Evolutionary conservation across 495 filamentous ascomycete genomes (phyloP).

Genomic region (Annulohypoxylon moriforme): DNA sequence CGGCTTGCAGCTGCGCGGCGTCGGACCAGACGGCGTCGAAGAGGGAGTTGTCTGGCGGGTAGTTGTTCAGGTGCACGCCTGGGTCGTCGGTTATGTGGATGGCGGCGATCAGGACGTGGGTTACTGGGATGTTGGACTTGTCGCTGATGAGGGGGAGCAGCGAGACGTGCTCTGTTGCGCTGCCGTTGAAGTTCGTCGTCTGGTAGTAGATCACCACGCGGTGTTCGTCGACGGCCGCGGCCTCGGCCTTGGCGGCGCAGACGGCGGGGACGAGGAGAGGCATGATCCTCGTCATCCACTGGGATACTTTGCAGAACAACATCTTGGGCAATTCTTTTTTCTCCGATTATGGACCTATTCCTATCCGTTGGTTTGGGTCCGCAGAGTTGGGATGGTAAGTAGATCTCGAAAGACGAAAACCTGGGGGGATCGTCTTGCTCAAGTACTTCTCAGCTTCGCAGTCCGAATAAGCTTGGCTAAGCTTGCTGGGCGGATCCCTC

Average conservation of each 20-base stretch:
- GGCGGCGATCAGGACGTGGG: slow-evolving; percentile 81
- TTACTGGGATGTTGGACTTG: slow-evolving; percentile 59
- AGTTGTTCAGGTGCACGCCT: slow-evolving; percentile 79
- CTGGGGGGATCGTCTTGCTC: slow-evolving; percentile 17
- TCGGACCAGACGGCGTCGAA: slow-evolving; percentile 76
- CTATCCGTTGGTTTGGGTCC: background rate
- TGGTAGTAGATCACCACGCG: slow-evolving; percentile 76
- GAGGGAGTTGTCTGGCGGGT: slow-evolving; percentile 64
- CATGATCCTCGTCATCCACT: slow-evolving; percentile 32
- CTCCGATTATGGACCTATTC: slow-evolving; percentile 3
- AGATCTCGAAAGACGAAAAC: background rate
- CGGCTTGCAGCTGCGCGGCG: slow-evolving; percentile 65
- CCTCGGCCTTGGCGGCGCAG: slow-evolving; percentile 11
- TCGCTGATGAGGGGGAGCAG: slow-evolving; percentile 76
- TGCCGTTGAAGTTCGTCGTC: slow-evolving; percentile 69
- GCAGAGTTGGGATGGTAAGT: background rate
- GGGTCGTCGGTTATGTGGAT: slow-evolving; percentile 75
- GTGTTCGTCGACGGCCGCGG: slow-evolving; percentile 33
- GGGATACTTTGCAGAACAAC: slow-evolving; percentile 21
- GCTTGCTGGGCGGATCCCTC: slow-evolving; percentile 11
- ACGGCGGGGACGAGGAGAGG: slow-evolving; percentile 30
- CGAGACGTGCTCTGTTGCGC: slow-evolving; percentile 70
- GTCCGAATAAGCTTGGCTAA: slow-evolving; percentile 15
- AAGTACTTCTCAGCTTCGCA: slow-evolving; percentile 14
- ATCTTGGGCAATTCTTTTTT: slow-evolving; percentile 26